A percentile compares a stretch with the other conserved stretches of the same genome.
Conservation (phyloP, 225 moss, liverwort and hornwort species). For the Marchantia polymorpha region DNA sequence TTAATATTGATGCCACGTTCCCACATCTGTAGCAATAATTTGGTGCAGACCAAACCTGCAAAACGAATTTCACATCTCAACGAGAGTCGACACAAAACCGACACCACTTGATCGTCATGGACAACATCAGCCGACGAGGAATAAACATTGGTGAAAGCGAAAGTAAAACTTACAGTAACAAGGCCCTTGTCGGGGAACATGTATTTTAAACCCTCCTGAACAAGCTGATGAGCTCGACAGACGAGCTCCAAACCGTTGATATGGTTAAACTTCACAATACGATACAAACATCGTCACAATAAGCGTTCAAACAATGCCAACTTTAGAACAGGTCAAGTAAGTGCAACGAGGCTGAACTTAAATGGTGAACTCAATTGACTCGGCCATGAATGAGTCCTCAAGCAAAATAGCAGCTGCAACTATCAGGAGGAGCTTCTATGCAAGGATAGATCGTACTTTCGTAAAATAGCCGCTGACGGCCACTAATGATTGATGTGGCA, state of each 20-base stretch:
- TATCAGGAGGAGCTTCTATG: not conserved
- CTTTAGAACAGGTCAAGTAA: not conserved
- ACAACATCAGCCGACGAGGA: not conserved
- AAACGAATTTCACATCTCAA: not conserved
- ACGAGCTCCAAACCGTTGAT: constrained; percentile 99
- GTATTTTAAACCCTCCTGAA: constrained; percentile 99
- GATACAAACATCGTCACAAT: not conserved
- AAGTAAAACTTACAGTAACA: constrained; percentile 66
- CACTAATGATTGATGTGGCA: too few relatives aligned
- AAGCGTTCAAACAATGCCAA: not conserved
- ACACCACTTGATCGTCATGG: not conserved
- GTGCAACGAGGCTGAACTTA: not conserved
- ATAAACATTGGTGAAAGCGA: not conserved
- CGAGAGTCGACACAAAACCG: not conserved
- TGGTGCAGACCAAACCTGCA: constrained; percentile 98
- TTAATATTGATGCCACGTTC: constrained; percentile 96
- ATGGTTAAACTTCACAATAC: constrained; percentile 78
- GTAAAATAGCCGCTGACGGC: not conserved
- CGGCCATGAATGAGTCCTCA: not conserved
- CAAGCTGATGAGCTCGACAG: constrained; percentile 97
- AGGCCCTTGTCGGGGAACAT: constrained; percentile 99
- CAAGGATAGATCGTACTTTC: not conserved
- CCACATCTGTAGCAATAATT: constrained; percentile 99
- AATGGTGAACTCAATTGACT: not conserved
- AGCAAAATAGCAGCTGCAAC: not conserved